These are phyloP conservation scores for Trichosporon faecale DNA, from an alignment of 1,284 basidiomycete species.

Conservation along the genomic window DNA sequence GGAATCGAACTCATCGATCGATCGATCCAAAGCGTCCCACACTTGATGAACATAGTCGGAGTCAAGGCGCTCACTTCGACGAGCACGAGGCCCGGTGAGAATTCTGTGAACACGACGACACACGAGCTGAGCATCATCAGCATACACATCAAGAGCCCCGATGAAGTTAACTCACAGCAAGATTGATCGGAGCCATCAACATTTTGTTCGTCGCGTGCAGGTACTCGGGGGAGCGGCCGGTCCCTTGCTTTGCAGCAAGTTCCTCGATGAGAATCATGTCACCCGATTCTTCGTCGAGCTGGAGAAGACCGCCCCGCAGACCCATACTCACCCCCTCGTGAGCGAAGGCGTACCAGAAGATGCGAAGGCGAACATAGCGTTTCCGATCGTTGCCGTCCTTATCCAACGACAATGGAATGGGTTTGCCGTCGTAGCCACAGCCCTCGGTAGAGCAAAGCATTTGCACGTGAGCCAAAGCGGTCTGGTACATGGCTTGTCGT, in stretches of 20 bases:
- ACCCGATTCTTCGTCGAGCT: conserved; percentile 57
- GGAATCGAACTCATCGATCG: conserved; percentile 74
- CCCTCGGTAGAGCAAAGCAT: conserved; percentile 64
- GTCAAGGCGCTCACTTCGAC: conserved; percentile 61
- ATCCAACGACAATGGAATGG: conserved; percentile 39
- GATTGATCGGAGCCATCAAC: conserved; percentile 64
- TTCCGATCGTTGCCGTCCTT: conserved; percentile 54
- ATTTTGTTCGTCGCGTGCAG: conserved; percentile 50
- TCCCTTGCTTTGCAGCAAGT: conserved; percentile 13
- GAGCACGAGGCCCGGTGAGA: conserved; percentile 69
- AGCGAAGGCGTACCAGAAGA: conserved; percentile 79
- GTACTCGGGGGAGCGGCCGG: conserved; percentile 18
- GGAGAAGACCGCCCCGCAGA: conserved; percentile 70
- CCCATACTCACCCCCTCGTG: conserved; percentile 74
- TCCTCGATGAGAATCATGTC: conserved; percentile 14
- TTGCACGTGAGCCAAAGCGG: conserved; percentile 64
- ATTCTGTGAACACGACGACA: conserved; percentile 71
- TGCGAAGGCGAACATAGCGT: conserved; percentile 60
- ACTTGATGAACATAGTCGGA: conserved; percentile 63
- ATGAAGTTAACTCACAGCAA: conserved; percentile 52
- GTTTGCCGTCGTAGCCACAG: conserved; percentile 55
- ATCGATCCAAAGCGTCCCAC: conserved; percentile 74
- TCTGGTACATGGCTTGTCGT: conserved; percentile 61
- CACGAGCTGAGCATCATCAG: conserved; percentile 52
- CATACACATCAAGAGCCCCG: neutral